Conservation (phyloP, 2,329 filamentous ascomycete genomes). For the Ceratocystis cubensis region DNA sequence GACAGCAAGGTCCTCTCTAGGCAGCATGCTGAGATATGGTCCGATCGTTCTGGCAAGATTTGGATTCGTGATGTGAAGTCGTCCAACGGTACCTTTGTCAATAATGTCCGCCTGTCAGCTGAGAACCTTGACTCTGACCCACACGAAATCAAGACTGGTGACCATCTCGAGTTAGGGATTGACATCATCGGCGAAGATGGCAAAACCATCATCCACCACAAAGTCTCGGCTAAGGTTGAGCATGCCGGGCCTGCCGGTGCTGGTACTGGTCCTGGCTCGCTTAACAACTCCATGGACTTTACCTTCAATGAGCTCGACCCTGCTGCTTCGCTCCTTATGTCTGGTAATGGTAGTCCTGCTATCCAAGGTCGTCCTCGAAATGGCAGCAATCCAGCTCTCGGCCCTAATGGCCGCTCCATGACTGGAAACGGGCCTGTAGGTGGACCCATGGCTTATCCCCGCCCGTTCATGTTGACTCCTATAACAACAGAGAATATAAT, state of each 20-base stretch:
- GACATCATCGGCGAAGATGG: conserved; percentile 98
- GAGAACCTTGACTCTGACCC: conserved; percentile 96
- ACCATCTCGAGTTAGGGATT: conserved; percentile 88
- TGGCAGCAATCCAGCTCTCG: conserved; percentile 52
- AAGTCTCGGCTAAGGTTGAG: conserved; percentile 92
- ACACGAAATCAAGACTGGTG: conserved; percentile 79
- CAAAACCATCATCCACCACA: conserved; percentile 96
- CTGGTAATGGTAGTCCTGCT: conserved; percentile 44
- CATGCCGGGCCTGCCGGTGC: conserved; percentile 75
- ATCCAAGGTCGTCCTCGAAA: conserved; percentile 59
- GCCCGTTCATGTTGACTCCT: conserved; percentile 76
- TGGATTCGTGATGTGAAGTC: conserved; percentile 97
- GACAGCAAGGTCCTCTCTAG: conserved; percentile 95
- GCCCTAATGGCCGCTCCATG: conserved; percentile 46
- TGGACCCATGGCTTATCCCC: conserved; percentile 51
- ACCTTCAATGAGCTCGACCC: conserved; percentile 88
- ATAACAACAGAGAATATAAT: conserved; percentile 91
- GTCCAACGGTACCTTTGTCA: conserved; percentile 97
- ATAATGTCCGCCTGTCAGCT: conserved; percentile 74
- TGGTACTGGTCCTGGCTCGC: conserved; percentile 27
- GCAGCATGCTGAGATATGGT: conserved; percentile 93
- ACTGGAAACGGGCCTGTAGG: conserved; percentile 40
- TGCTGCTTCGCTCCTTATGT: conserved; percentile 59
- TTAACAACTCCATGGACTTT: conserved; percentile 67
- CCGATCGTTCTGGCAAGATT: conserved; percentile 71